Conservation (phyloP, 129 eudicot genomes). For the Artemisia annua region DNA sequence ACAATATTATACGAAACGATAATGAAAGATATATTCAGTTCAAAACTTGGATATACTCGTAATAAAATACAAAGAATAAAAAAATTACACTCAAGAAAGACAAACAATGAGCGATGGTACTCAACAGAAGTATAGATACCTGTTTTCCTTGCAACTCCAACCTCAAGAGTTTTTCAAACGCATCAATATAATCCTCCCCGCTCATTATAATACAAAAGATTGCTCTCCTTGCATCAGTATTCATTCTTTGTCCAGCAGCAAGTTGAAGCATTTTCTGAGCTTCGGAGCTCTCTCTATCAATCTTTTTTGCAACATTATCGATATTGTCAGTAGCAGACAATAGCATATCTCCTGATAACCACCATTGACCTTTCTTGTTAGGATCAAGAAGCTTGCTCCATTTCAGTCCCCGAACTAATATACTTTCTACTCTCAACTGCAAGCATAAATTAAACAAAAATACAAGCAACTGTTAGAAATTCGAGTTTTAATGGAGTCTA, state of each 20-base stretch:
- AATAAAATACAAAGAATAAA: too few relatives aligned
- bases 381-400: constrained; percentile 95
- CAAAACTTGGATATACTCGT: too few relatives aligned
- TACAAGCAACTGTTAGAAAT: background rate
- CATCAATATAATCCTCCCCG: constrained; percentile 80
- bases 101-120: too few relatives aligned
- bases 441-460: background rate
- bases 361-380: constrained; percentile 93
- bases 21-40: too few relatives aligned
- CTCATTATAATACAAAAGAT: constrained; percentile 92
- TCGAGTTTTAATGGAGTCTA: background rate
- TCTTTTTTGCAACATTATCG: constrained; percentile 58
- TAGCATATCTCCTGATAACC: constrained; percentile 62
- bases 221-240: constrained; percentile 86
- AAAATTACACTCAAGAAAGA: too few relatives aligned
- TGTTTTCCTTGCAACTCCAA: constrained; percentile 87
- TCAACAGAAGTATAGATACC: constrained; percentile 47
- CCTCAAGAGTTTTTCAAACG: constrained; percentile 82
- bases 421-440: constrained; percentile 74
- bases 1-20: constrained; percentile 7
- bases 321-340: constrained; percentile 30
- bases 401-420: constrained; percentile 61
- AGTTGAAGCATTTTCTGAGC: constrained; percentile 84
- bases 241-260: constrained; percentile 89
- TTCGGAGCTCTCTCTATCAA: constrained; percentile 69